phyloP scores from a whole-genome alignment of 306 rosid genomes.

The Quercus suber region DNA sequence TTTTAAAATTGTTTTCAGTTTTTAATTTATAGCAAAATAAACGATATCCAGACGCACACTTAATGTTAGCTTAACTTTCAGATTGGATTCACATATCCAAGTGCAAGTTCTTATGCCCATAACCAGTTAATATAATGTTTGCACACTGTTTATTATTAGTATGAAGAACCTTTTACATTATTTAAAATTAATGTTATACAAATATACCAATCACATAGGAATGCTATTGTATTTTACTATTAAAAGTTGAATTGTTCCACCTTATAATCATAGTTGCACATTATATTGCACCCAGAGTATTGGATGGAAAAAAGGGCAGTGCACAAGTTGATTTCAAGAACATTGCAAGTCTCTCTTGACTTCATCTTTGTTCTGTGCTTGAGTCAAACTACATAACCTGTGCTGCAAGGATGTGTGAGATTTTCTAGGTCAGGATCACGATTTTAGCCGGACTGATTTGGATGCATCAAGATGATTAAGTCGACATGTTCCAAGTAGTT shows the following conservation, averaged over 20 bases:
- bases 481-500: conserved; percentile 77
- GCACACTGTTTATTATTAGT: neutral
- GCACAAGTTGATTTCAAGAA: conserved; percentile 9
- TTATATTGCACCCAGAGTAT: neutral
- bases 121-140: neutral
- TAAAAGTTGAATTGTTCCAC: neutral
- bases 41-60: no score
- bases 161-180: neutral
- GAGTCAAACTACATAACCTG: neutral
- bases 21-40: no score
- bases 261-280: neutral
- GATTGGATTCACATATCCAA: no score
- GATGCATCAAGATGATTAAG: conserved; percentile 74
- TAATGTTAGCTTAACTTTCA: no score
- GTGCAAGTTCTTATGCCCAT: no score
- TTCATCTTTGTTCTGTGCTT: conserved; percentile 2
- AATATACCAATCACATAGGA: neutral
- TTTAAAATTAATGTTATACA: neutral
- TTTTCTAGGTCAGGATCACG: conserved; percentile 11
- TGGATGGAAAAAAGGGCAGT: conserved; percentile 15
- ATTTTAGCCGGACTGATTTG: conserved; percentile 44
- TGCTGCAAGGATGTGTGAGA: conserved; percentile 11
- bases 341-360: neutral
- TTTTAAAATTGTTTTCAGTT: no score
- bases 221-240: neutral